Evolutionary conservation across 129 eudicot species (phyloP).

Genomic region (Flaveria ramosissima): DNA sequence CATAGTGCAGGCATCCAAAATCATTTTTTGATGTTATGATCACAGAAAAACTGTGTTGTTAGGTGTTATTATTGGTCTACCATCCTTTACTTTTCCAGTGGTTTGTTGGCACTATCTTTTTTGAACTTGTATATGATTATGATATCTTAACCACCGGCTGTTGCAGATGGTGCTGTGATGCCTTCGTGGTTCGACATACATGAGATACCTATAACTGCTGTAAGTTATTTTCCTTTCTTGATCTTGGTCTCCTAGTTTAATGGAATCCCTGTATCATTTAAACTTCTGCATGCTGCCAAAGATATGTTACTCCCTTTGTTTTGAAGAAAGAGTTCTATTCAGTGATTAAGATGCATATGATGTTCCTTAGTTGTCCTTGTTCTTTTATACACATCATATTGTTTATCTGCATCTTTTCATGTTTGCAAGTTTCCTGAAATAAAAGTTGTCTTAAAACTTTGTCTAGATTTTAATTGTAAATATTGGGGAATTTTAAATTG

Average conservation of each 20-base stretch:
- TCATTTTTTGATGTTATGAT: not conserved
- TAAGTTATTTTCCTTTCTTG: slow-evolving; percentile 42
- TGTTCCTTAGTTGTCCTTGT: not conserved
- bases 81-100: not conserved
- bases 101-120: not conserved
- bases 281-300: not conserved
- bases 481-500: not conserved
- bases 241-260: slow-evolving; percentile 1
- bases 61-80: not conserved
- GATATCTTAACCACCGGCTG: slow-evolving; percentile 1
- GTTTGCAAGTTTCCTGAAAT: not conserved
- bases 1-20: not conserved
- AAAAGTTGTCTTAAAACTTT: not conserved
- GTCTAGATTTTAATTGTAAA: not conserved
- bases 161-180: slow-evolving; percentile 91
- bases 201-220: slow-evolving; percentile 85
- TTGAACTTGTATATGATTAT: not conserved
- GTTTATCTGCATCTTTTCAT: not conserved
- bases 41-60: not conserved
- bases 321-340: not conserved
- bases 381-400: not conserved
- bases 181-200: slow-evolving; percentile 96
- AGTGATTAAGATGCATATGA: not conserved
- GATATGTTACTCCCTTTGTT: not conserved
- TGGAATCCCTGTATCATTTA: no score